Base-by-base conservation (phyloP, 2,329 filamentous ascomycete species). In the Trichoderma gracile region DNA sequence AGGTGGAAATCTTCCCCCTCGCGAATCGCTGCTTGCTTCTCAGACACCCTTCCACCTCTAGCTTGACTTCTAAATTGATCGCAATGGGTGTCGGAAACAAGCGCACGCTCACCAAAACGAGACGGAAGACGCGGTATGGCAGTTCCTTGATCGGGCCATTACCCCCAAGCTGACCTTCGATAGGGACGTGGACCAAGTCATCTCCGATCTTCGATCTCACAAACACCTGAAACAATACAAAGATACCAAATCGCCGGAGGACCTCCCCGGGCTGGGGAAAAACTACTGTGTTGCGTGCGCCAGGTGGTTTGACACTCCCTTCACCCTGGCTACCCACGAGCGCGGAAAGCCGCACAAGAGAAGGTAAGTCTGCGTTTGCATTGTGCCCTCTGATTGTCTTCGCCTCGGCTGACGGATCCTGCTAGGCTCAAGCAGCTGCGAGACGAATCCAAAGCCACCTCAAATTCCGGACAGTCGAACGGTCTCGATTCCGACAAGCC, bases 261-360 rank as follows among this genome's bases (percentile, higher is more conserved):
- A 98, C 72, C 83, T 97, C 42, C 95, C 95, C 3, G 94, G 88
- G 0, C 82, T 97, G 55, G 95, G 95, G 27, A 84, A 87, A 71
- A 89, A 89, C 75, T 98, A 97, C 78, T 99, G 95, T 77, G 82
- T 90, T 17, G 91, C 97, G 78, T 99, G 95, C 77, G 90, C 95
- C 68, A 98, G 96, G 80, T 98, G 92, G 89, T 98, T 96, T 76
- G 94, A 98, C 76, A 90, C 88, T 56, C 90, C 95, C 69, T 77
- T 84, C 71, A 96, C 91, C 71, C 80, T 96, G 65, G 81, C 84
- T 42, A 82, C 86, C 30, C 95, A 99, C 78, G 82, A 83, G 64
- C 92, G 90, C 76, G 92, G 92, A 71, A 99, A 97, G 80, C 92
- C 91, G 68, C 95, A 99, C 79, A 97, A 93, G 85, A 87, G 93